Evolutionary conservation across 164 flowering plant genomes (phyloP).

Genomic region (Nymphaea thermarum): DNA sequence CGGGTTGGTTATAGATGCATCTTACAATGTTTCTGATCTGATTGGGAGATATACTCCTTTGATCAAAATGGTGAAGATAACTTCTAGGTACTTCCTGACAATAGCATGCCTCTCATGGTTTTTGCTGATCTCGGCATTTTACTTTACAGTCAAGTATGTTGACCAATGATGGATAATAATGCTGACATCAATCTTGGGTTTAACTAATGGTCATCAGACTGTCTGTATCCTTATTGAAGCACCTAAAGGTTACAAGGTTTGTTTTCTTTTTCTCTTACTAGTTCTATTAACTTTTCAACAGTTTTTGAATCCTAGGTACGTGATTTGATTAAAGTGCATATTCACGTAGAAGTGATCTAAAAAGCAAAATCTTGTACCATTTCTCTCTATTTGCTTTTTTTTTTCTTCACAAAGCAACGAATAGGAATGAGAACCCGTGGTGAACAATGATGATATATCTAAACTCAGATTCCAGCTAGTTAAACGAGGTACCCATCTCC

Average conservation of each 20-base stretch:
- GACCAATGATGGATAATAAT: conserved; percentile 62
- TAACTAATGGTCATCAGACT: conserved; percentile 51
- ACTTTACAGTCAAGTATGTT: conserved; percentile 50
- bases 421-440: no score
- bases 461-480: no score
- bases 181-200: conserved; percentile 40
- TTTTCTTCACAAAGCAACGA: no score
- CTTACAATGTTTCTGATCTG: conserved; percentile 43
- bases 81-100: conserved; percentile 36
- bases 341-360: background rate
- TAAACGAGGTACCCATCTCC: no score
- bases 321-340: background rate
- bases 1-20: conserved; percentile 37
- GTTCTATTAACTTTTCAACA: background rate
- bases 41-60: conserved; percentile 40
- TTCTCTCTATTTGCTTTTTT: background rate
- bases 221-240: conserved; percentile 46
- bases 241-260: conserved; percentile 59
- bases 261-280: conserved; percentile 2
- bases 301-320: no score
- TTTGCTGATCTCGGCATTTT: conserved; percentile 44
- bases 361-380: background rate
- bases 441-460: no score
- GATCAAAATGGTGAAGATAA: conserved; percentile 20
- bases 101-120: conserved; percentile 29